Evolutionary conservation across 2,329 filamentous ascomycete species (phyloP).

Genomic region (Aotearoamyces nothofagi): DNA sequence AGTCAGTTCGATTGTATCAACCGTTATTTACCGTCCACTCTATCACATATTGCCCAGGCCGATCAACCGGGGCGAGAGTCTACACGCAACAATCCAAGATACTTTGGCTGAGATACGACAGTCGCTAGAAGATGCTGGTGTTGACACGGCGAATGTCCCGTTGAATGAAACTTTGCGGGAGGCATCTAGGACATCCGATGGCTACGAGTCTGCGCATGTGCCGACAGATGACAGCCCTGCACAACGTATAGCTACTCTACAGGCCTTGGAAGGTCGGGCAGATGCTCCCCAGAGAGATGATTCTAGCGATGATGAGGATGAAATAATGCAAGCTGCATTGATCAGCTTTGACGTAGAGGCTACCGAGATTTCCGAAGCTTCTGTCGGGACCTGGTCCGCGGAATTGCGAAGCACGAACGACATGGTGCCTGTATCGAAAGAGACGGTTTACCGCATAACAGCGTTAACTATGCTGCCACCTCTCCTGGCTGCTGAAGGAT

Average conservation of each 20-base stretch:
- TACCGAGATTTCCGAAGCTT: constrained; percentile 9
- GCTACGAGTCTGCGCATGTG: not conserved
- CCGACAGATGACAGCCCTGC: not conserved
- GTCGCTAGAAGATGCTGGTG: not conserved
- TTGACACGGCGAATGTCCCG: not conserved
- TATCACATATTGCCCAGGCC: constrained; percentile 4
- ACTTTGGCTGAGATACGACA: not conserved
- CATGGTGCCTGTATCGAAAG: constrained; percentile 7
- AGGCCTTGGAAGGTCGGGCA: constrained; percentile 17
- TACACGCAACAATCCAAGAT: not conserved
- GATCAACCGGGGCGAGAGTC: not conserved
- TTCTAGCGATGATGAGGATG: constrained; percentile 10
- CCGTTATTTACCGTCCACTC: constrained; percentile 14
- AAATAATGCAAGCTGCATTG: constrained; percentile 15
- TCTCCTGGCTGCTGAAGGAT: constrained; percentile 17
- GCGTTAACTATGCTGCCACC: constrained; percentile 19
- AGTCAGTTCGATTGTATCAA: constrained; percentile 10
- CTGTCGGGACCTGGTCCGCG: constrained; percentile 16
- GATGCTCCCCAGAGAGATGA: constrained; percentile 7
- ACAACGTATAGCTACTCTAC: constrained; percentile 14
- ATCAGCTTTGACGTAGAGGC: constrained; percentile 21
- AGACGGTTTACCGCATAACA: constrained; percentile 15
- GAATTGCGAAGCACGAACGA: constrained; percentile 19
- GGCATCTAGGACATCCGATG: constrained; percentile 1
- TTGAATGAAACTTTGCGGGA: not conserved